Evolutionary conservation across 768 basidiomycete genomes (phyloP).

Genomic region (Mycena filopes): DNA sequence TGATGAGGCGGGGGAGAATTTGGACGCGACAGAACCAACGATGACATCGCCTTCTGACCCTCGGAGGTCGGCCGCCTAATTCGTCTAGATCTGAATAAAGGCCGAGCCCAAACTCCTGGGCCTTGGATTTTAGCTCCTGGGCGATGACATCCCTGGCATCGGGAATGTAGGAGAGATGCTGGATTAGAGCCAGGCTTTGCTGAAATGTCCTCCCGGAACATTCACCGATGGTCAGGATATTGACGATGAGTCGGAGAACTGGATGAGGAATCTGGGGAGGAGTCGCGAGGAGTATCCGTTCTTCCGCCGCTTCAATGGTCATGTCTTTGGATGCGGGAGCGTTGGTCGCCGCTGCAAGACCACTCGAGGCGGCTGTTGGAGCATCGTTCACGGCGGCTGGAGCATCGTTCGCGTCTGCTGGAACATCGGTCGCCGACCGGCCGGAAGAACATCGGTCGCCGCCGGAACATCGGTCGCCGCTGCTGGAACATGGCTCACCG

Average conservation of each 20-base stretch:
- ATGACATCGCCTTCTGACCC: conserved; percentile 64
- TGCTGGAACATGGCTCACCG: no score
- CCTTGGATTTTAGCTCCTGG: conserved; percentile 85
- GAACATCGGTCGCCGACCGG: no score
- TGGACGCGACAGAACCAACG: conserved; percentile 78
- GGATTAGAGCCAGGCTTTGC: conserved; percentile 90
- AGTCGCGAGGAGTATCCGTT: conserved; percentile 66
- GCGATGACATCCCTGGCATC: conserved; percentile 91
- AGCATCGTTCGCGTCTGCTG: no score
- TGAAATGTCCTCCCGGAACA: conserved; percentile 98
- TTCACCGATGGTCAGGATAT: conserved; percentile 97
- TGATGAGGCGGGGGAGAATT: conserved; percentile 94
- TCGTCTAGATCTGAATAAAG: conserved; percentile 83
- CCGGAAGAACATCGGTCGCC: no score
- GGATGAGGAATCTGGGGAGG: conserved; percentile 88
- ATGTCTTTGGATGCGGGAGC: conserved; percentile 32
- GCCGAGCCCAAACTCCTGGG: conserved; percentile 86
- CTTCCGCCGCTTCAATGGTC: conserved; percentile 52
- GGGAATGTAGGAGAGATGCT: conserved; percentile 89
- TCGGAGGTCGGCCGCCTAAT: conserved; percentile 71
- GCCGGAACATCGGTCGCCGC: no score
- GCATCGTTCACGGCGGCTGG: no score
- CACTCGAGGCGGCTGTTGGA: no score
- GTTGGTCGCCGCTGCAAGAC: conserved; percentile 6
- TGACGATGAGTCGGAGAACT: conserved; percentile 92